Evolutionary conservation across 805 yeast genomes (phyloP).

Genomic region (Candida xyloterini): DNA sequence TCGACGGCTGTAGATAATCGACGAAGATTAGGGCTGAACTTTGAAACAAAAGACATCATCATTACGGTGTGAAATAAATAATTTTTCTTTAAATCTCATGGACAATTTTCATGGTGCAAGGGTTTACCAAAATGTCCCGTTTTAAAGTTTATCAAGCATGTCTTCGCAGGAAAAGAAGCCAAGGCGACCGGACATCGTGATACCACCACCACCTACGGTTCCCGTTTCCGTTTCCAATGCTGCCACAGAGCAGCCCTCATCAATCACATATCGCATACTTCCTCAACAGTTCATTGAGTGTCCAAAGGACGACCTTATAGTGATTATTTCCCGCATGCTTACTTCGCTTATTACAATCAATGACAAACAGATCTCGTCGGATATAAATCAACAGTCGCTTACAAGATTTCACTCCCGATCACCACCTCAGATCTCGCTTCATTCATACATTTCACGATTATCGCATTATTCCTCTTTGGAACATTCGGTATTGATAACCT

Average conservation of each 20-base stretch:
- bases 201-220: background rate
- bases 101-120: conserved; percentile 3
- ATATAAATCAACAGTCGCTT: conserved; percentile 41
- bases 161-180: conserved; percentile 3
- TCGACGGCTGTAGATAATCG: conserved; percentile 2
- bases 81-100: no score
- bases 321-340: conserved; percentile 76
- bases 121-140: background rate
- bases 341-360: conserved; percentile 70
- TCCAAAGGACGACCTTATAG: conserved; percentile 65
- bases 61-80: no score
- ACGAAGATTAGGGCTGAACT: background rate
- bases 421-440: conserved; percentile 83
- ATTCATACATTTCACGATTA: conserved; percentile 71
- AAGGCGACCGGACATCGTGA: conserved; percentile 12
- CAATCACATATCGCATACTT: conserved; percentile 23
- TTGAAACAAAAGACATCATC: conserved; percentile 1
- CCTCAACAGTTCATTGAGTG: conserved; percentile 62
- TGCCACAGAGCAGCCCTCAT: background rate
- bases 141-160: background rate
- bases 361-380: conserved; percentile 42
- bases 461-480: conserved; percentile 83
- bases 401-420: conserved; percentile 93
- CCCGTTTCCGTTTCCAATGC: background rate
- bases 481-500: conserved; percentile 72